Percentiles rank a stretch among this genome's conserved stretches.
phyloP scores from a whole-genome alignment of 2,329 filamentous ascomycete species.

The Kalmusia sp. region DNA sequence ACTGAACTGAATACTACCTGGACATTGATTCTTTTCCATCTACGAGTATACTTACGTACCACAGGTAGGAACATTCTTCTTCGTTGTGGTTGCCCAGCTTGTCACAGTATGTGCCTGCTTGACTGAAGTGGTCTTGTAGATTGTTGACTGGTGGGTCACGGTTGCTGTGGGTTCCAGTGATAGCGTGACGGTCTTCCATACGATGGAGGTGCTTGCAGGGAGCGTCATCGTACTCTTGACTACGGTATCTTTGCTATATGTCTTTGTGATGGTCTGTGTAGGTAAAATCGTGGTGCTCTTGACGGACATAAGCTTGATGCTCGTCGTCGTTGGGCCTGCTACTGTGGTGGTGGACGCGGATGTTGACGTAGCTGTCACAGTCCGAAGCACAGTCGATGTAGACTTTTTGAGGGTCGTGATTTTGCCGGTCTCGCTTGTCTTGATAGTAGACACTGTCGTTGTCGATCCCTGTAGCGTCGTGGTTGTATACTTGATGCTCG shows the following conservation, averaged over 20 bases:
- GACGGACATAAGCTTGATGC: background rate
- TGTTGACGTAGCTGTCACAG: background rate
- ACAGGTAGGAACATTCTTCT: background rate
- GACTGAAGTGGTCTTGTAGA: background rate
- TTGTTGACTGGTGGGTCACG: background rate
- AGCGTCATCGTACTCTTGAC: background rate
- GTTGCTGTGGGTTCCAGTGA: background rate
- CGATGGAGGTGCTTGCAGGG: background rate
- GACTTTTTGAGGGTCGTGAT: conserved; percentile 25
- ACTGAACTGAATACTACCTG: too few species aligned
- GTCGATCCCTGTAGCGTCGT: background rate
- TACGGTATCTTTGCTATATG: background rate
- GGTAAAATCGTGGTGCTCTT: background rate
- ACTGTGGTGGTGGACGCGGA: background rate
- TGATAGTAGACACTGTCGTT: background rate
- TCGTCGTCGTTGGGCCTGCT: background rate
- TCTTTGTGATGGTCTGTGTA: background rate
- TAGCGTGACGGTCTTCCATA: background rate
- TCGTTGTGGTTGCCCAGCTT: background rate
- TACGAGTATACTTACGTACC: background rate
- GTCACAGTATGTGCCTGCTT: background rate
- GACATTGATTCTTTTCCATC: too few species aligned
- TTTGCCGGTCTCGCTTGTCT: conserved; percentile 18
- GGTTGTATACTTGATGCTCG: background rate
- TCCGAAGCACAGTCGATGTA: conserved; percentile 17